phyloP scores from a whole-genome alignment of 495 filamentous ascomycete genomes.

The Aspergillus carlsbadensis region DNA sequence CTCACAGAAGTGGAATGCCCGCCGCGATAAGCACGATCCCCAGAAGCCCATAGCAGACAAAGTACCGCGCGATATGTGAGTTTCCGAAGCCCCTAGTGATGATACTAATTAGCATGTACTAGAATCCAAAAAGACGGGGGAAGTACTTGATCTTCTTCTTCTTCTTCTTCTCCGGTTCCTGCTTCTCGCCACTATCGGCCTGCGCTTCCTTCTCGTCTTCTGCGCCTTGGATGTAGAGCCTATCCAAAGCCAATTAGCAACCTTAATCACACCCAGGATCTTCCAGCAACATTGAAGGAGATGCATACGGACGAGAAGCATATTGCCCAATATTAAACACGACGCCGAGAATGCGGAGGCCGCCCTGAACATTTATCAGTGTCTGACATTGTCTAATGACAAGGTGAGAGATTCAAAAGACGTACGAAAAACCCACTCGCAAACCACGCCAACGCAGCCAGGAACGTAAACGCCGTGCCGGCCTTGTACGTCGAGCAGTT shows the following conservation, averaged over 20 bases:
- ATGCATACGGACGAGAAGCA: background rate
- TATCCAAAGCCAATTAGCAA: background rate
- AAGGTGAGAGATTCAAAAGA: too few relatives aligned
- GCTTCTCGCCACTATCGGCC: background rate
- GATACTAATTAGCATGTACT: too few relatives aligned
- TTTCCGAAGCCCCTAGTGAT: constrained; percentile 4
- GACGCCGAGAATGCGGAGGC: background rate
- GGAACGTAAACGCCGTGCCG: constrained; percentile 11
- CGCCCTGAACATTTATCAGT: background rate
- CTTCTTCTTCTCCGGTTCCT: background rate
- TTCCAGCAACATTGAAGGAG: too few relatives aligned
- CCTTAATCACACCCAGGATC: too few relatives aligned
- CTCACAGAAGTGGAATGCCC: constrained; percentile 1
- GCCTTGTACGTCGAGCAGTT: constrained; percentile 10
- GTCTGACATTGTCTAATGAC: too few relatives aligned
- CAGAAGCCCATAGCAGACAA: constrained; percentile 3
- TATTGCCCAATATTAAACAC: constrained; percentile 1
- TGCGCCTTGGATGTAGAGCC: background rate
- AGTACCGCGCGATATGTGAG: constrained; percentile 1
- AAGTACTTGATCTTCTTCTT: constrained; percentile 13
- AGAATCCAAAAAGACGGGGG: too few relatives aligned
- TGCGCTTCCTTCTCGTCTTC: background rate
- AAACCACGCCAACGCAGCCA: constrained; percentile 1
- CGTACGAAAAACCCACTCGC: constrained; percentile 3
- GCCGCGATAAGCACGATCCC: background rate